phyloP scores from a whole-genome alignment of 2,329 filamentous ascomycete species.

The Fusarium equiseti region DNA sequence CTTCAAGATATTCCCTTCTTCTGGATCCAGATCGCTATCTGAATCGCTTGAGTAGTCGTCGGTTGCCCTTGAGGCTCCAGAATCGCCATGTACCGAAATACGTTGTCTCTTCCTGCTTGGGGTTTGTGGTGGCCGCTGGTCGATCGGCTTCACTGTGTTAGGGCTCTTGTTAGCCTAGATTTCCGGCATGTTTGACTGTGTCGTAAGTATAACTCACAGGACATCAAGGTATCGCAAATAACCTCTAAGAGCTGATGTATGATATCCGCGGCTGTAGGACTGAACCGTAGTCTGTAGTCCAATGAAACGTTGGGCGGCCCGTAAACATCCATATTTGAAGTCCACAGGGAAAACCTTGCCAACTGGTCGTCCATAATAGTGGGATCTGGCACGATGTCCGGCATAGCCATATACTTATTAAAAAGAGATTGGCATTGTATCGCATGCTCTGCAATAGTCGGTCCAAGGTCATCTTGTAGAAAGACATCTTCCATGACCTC shows the following conservation, averaged over 20 bases:
- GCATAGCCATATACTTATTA: not conserved
- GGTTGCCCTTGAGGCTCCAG: not conserved
- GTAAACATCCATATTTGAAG: conserved; percentile 11
- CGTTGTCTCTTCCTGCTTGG: not conserved
- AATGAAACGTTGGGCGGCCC: conserved; percentile 1
- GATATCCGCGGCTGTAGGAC: conserved; percentile 1
- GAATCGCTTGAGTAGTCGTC: not conserved
- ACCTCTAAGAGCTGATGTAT: not conserved
- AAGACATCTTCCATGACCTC: conserved; percentile 1
- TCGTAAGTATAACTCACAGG: not conserved
- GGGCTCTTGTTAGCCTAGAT: not conserved
- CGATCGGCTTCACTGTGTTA: not conserved
- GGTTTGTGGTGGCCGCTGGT: not conserved
- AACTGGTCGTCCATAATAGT: conserved; percentile 6
- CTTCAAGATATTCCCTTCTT: not conserved
- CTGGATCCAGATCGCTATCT: not conserved
- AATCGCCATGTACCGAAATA: not conserved
- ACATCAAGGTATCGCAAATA: not conserved
- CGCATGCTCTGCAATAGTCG: conserved; percentile 8
- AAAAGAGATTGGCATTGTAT: not conserved
- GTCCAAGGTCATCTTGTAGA: not conserved
- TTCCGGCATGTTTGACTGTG: no score
- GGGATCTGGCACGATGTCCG: not conserved
- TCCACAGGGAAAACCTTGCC: not conserved
- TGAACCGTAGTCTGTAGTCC: conserved; percentile 1